Evolutionary conservation across 108 stramenopile species (phyloP).

Genomic region (Discostella stelligeroides): DNA sequence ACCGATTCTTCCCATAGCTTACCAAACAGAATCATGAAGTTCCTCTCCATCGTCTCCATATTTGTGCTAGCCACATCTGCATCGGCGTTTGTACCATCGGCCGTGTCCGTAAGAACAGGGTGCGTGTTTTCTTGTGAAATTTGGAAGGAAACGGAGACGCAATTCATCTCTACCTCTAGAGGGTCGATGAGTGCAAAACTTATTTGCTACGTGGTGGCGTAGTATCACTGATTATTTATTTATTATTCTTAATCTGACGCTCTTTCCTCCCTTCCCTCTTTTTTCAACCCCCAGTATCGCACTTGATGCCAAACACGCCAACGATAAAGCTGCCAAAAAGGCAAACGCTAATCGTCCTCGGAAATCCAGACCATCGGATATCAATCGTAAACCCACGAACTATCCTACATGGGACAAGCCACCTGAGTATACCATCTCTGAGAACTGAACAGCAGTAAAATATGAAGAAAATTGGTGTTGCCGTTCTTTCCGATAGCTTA

Average conservation of each 20-base stretch:
- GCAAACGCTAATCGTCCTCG: conserved; percentile 77
- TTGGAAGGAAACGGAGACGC: not conserved
- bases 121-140: conserved; percentile 10
- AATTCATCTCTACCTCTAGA: not conserved
- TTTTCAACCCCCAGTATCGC: conserved; percentile 9
- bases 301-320: conserved; percentile 77
- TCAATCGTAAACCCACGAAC: conserved; percentile 69
- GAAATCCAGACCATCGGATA: conserved; percentile 83
- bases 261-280: not conserved
- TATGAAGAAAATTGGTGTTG: not conserved
- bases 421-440: conserved; percentile 76
- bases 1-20: conserved; percentile 10
- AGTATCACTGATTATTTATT: no score
- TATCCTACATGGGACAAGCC: conserved; percentile 75
- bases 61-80: conserved; percentile 30
- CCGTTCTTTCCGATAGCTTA: not conserved
- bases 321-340: conserved; percentile 87
- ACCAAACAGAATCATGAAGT: conserved; percentile 38
- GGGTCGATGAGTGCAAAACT: no score
- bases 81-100: conserved; percentile 40
- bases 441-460: conserved; percentile 18
- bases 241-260: not conserved
- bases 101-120: conserved; percentile 28
- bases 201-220: no score
- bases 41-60: conserved; percentile 20